These are phyloP conservation scores for Boletus sensibilis DNA, from an alignment of 768 basidiomycete genomes.

Conservation along the genomic window DNA sequence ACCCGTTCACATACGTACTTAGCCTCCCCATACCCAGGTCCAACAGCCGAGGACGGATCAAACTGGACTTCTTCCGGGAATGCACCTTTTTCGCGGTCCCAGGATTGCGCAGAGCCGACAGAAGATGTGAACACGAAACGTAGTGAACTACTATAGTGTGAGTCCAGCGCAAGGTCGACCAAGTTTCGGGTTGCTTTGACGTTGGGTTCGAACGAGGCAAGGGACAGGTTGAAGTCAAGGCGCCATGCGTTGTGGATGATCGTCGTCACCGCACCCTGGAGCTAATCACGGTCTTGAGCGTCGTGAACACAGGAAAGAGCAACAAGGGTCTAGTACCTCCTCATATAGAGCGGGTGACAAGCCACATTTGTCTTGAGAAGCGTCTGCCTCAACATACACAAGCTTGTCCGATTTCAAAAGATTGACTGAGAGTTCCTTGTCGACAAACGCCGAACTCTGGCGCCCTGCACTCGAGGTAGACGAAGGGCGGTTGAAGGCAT, in stretches of 20 bases:
- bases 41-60: conserved; percentile 29
- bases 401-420: conserved; percentile 34
- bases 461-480: conserved; percentile 18
- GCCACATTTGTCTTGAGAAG: conserved; percentile 30
- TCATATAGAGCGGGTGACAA: conserved; percentile 25
- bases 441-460: conserved; percentile 34
- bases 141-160: conserved; percentile 10
- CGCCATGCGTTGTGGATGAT: conserved; percentile 26
- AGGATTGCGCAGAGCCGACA: conserved; percentile 17
- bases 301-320: no score
- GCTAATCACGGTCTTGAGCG: neutral
- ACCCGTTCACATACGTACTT: conserved; percentile 41
- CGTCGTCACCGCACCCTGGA: conserved; percentile 26
- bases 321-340: conserved; percentile 24
- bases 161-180: conserved; percentile 35
- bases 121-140: conserved; percentile 31
- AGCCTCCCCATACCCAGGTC: conserved; percentile 37
- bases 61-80: conserved; percentile 35
- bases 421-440: conserved; percentile 31
- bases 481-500: conserved; percentile 33
- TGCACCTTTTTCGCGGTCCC: conserved; percentile 20
- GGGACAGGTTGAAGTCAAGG: conserved; percentile 41
- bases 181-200: conserved; percentile 34
- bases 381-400: conserved; percentile 38
- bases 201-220: conserved; percentile 38